These are phyloP conservation scores for Phaffia australis DNA, from an alignment of 768 basidiomycete genomes.

Conservation along the genomic window DNA sequence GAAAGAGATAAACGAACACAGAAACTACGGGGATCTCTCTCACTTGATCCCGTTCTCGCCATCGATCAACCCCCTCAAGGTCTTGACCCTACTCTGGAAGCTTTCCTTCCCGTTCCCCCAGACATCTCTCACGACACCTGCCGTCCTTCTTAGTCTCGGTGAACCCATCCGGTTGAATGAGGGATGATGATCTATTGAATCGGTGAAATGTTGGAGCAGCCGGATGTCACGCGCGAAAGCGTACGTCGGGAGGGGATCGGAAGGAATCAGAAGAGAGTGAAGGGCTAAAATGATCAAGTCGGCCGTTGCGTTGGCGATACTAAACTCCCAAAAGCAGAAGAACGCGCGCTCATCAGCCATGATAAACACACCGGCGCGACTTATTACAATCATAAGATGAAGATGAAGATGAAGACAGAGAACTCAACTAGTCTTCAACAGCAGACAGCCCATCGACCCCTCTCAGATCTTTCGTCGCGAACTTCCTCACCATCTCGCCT, in stretches of 20 bases:
- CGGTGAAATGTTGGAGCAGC: slow-evolving; percentile 38
- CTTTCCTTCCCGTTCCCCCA: no score
- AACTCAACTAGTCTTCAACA: slow-evolving; percentile 75
- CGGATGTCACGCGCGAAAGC: slow-evolving; percentile 91
- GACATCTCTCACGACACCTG: no score
- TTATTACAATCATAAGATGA: no score
- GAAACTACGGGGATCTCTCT: no score
- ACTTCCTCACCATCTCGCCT: slow-evolving; percentile 63
- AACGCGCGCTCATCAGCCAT: neutral
- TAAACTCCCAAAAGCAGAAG: slow-evolving; percentile 2
- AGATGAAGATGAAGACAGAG: neutral
- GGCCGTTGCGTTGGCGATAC: slow-evolving; percentile 72
- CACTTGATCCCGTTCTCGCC: no score
- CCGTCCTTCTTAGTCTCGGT: no score
- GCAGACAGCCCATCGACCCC: slow-evolving; percentile 57
- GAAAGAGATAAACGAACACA: no score
- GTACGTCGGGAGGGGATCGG: slow-evolving; percentile 50
- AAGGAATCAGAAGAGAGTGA: slow-evolving; percentile 13
- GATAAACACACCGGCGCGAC: no score
- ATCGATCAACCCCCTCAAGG: no score
- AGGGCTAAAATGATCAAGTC: slow-evolving; percentile 45
- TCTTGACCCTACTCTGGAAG: no score
- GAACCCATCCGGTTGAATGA: slow-evolving; percentile 37
- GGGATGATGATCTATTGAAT: slow-evolving; percentile 45
- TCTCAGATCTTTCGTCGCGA: slow-evolving; percentile 72